Conservation (phyloP, 805 yeast species). For the Wickerhamiella occidentalis region DNA sequence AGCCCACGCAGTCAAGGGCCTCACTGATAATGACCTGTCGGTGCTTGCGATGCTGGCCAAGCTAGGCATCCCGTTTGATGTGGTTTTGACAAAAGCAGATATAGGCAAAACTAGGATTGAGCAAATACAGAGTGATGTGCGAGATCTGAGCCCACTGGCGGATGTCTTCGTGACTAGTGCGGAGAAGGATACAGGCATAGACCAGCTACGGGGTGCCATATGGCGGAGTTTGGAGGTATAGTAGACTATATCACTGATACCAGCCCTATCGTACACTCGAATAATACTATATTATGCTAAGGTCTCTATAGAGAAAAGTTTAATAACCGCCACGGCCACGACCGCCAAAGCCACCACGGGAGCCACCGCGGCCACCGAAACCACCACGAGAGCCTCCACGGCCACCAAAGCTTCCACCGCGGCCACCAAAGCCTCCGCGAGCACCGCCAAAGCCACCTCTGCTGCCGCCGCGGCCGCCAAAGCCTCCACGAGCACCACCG, state of each 20-base stretch:
- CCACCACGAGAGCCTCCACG: constrained; percentile 34
- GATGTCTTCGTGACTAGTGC: constrained; percentile 3
- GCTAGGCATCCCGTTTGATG: constrained; percentile 55
- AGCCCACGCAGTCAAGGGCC: constrained; percentile 48
- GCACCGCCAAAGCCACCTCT: constrained; percentile 37
- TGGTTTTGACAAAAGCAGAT: constrained; percentile 70
- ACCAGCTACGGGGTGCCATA: constrained; percentile 2
- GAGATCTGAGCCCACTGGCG: neutral
- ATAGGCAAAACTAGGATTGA: neutral
- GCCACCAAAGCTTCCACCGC: constrained; percentile 28
- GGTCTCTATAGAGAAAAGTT: constrained; percentile 4
- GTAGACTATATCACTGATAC: too few relatives aligned
- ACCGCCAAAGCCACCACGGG: constrained; percentile 38
- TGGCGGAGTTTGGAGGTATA: constrained; percentile 18
- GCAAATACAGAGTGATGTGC: neutral
- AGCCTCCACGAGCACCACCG: constrained; percentile 35
- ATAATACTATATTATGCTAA: constrained; percentile 1
- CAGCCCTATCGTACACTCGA: neutral
- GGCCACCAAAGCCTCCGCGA: constrained; percentile 32
- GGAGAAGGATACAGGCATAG: neutral
- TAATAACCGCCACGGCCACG: constrained; percentile 21
- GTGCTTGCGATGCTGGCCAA: constrained; percentile 40
- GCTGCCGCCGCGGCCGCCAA: constrained; percentile 34
- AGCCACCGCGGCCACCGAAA: constrained; percentile 18
- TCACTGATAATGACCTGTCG: constrained; percentile 43